A percentile compares a stretch with the other conserved stretches of the same genome.
Conservation (phyloP, 176 grass and related monocot species). For the Triticum monococcum region DNA sequence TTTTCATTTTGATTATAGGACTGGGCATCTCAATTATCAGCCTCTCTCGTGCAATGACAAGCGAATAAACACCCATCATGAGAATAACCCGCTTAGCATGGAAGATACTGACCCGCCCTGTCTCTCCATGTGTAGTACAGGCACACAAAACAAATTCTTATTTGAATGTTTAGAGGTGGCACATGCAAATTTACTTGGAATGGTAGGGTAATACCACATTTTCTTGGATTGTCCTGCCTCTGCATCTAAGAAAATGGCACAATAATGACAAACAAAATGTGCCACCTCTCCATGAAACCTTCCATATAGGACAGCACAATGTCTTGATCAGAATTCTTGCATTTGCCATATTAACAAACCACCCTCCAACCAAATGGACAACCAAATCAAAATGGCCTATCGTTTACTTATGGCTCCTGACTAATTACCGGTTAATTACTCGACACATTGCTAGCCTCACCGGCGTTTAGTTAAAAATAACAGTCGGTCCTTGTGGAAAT, state of each 20-base stretch:
- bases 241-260: background rate
- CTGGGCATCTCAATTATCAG: no score
- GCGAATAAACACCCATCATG: no score
- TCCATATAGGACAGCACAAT: constrained; percentile 25
- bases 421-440: background rate
- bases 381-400: background rate
- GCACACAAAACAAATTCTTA: no score
- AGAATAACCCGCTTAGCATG: no score
- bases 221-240: background rate
- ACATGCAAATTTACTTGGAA: no score
- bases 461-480: background rate
- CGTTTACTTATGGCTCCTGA: background rate
- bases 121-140: no score
- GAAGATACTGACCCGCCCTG: no score
- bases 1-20: no score
- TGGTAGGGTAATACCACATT: background rate
- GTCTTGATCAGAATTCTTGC: background rate
- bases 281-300: constrained; percentile 16
- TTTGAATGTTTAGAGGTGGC: no score
- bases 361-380: constrained; percentile 5
- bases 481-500: background rate
- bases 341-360: constrained; percentile 24
- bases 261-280: background rate
- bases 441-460: constrained; percentile 16
- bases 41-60: no score